These are phyloP conservation scores for Phytophthora constricta DNA, from an alignment of 352 stramenopile species.

Conservation along the genomic window DNA sequence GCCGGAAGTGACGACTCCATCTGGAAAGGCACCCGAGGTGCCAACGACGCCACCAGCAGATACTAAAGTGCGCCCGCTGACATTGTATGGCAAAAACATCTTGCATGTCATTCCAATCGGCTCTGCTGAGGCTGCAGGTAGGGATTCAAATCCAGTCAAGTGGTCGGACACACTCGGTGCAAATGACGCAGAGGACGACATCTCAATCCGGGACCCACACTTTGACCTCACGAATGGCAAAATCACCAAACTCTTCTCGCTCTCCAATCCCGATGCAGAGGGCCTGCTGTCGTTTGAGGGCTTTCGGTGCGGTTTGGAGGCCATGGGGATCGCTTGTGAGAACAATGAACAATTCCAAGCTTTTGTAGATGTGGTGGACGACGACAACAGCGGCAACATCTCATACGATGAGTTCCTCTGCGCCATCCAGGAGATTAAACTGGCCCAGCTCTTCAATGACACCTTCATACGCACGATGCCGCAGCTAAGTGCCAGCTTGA, in stretches of 20 bases:
- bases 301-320: slow-evolving; percentile 66
- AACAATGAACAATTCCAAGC: slow-evolving; percentile 65
- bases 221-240: slow-evolving; percentile 38
- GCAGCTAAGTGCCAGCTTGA: slow-evolving; percentile 6
- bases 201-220: slow-evolving; percentile 36
- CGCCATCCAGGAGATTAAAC: slow-evolving; percentile 88
- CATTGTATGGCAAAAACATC: slow-evolving; percentile 68
- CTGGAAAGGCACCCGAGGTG: slow-evolving; percentile 10
- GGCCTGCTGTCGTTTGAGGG: slow-evolving; percentile 73
- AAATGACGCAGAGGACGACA: slow-evolving; percentile 26
- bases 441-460: slow-evolving; percentile 82
- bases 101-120: slow-evolving; percentile 51
- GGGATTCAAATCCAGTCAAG: slow-evolving; percentile 40
- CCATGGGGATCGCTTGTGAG: slow-evolving; percentile 75
- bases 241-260: slow-evolving; percentile 55
- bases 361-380: slow-evolving; percentile 80
- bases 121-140: slow-evolving; percentile 55
- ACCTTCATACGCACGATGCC: slow-evolving; percentile 54
- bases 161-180: slow-evolving; percentile 33
- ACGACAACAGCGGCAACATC: slow-evolving; percentile 79
- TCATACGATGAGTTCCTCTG: slow-evolving; percentile 84
- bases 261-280: slow-evolving; percentile 61
- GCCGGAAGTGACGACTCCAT: slow-evolving; percentile 10
- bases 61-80: slow-evolving; percentile 34
- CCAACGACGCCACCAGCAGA: slow-evolving; percentile 15